Conservation (phyloP, 2,329 filamentous ascomycete genomes). For the Tolypocladium ovalisporum region DNA sequence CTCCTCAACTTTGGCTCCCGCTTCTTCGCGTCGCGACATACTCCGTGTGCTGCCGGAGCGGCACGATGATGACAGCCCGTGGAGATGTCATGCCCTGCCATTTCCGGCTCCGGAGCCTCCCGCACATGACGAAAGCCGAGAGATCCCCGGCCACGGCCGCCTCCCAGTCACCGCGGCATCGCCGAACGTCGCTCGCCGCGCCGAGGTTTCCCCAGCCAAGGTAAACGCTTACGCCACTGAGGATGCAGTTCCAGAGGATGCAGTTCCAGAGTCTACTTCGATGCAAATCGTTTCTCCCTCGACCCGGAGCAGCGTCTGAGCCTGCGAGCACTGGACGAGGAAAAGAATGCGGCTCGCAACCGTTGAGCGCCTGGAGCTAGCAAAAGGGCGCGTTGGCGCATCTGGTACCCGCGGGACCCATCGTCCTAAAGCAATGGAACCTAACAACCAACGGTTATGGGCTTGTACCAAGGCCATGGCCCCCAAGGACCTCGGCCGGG, state of each 20-base stretch:
- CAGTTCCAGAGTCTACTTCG: too few relatives aligned
- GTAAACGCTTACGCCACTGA: not conserved
- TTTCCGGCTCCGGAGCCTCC: not conserved
- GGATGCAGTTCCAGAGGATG: too few relatives aligned
- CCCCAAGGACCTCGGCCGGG: not conserved
- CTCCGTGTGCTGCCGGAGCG: too few relatives aligned
- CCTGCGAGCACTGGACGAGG: not conserved
- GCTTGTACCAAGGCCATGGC: not conserved
- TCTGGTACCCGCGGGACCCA: not conserved
- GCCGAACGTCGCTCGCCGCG: not conserved
- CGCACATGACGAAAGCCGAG: not conserved
- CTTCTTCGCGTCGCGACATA: not conserved
- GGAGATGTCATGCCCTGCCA: not conserved
- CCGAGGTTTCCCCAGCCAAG: not conserved
- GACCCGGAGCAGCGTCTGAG: too few relatives aligned
- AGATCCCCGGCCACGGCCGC: not conserved
- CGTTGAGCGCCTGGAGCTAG: not conserved
- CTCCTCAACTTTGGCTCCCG: too few relatives aligned
- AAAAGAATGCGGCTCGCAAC: not conserved
- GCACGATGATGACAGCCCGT: not conserved
- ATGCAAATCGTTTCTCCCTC: too few relatives aligned
- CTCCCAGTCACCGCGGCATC: not conserved
- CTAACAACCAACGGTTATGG: too few relatives aligned
- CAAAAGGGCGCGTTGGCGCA: not conserved
- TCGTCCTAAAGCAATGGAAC: not conserved